Conservation (phyloP, 495 filamentous ascomycete genomes). For the Chlorociboria aeruginascens region DNA sequence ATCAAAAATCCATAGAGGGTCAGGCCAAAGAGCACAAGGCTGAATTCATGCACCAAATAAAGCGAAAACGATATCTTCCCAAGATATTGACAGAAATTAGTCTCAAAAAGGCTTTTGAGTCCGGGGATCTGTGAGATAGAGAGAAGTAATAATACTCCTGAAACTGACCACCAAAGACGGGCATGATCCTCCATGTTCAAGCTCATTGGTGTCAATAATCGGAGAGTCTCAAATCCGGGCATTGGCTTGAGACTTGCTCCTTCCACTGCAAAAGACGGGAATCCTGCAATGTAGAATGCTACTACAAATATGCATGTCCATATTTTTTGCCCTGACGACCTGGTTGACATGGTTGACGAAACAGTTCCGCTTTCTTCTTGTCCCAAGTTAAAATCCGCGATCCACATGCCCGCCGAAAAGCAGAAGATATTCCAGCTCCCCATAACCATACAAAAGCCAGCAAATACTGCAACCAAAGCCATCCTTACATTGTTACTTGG, state of each 20-base stretch:
- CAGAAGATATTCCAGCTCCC: conserved; percentile 7
- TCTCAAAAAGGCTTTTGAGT: conserved; percentile 3
- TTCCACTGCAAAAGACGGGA: background rate
- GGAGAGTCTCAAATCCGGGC: conserved; percentile 2
- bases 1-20: background rate
- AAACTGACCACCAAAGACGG: conserved; percentile 4
- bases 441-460: background rate
- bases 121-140: conserved; percentile 2
- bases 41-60: conserved; percentile 4
- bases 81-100: conserved; percentile 4
- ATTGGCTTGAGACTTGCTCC: conserved; percentile 3
- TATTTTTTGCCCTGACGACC: background rate
- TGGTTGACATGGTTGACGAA: background rate
- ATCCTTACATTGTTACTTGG: conserved; percentile 1
- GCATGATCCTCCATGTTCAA: conserved; percentile 4
- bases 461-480: background rate
- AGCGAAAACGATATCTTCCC: conserved; percentile 4
- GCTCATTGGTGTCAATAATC: conserved; percentile 1
- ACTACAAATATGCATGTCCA: conserved; percentile 1
- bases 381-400: conserved; percentile 3
- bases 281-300: conserved; percentile 3
- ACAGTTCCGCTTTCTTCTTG: background rate
- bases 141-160: conserved; percentile 1
- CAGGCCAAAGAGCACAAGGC: conserved; percentile 2
- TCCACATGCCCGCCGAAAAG: conserved; percentile 2